These are phyloP conservation scores for Coniferiporia weirii DNA, from an alignment of 1,284 basidiomycete species.

Conservation along the genomic window DNA sequence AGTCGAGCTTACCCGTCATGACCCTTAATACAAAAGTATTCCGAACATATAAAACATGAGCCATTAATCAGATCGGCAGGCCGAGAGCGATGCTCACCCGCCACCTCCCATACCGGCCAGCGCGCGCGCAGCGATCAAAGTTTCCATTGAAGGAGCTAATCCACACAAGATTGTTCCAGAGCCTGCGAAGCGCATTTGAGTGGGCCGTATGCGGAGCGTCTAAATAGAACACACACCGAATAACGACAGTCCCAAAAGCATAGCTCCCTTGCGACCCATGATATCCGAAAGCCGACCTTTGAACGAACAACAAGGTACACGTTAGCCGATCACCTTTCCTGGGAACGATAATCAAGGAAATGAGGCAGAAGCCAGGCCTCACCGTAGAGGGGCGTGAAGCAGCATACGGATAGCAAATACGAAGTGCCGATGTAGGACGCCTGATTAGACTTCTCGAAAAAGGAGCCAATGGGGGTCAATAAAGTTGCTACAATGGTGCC, in stretches of 20 bases:
- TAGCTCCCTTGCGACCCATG: slow-evolving; percentile 78
- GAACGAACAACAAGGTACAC: slow-evolving; percentile 24
- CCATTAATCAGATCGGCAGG: slow-evolving; percentile 13
- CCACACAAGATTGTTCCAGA: slow-evolving; percentile 81
- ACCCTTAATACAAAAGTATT: slow-evolving; percentile 40
- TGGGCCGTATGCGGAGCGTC: slow-evolving; percentile 21
- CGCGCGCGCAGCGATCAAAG: slow-evolving; percentile 75
- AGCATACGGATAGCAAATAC: slow-evolving; percentile 84
- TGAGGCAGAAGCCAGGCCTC: slow-evolving; percentile 23
- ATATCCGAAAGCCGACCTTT: slow-evolving; percentile 83
- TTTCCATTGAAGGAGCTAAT: slow-evolving; percentile 76
- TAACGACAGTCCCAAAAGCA: slow-evolving; percentile 73
- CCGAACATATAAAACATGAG: slow-evolving; percentile 19
- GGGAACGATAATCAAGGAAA: neutral
- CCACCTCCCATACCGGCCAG: slow-evolving; percentile 90
- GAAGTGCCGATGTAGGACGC: slow-evolving; percentile 85
- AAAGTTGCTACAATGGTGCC: slow-evolving; percentile 78
- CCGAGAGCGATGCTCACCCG: slow-evolving; percentile 47
- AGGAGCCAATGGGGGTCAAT: slow-evolving; percentile 71
- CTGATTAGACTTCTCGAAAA: slow-evolving; percentile 73
- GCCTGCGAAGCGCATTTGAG: slow-evolving; percentile 37
- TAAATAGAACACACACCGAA: slow-evolving; percentile 52
- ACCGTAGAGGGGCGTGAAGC: slow-evolving; percentile 89
- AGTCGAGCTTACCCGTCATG: slow-evolving; percentile 64
- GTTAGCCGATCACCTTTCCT: slow-evolving; percentile 17